A percentile compares a stretch with the other conserved stretches of the same genome.
These are phyloP conservation scores for Turritis glabra DNA, from an alignment of 345 rosid species.

Conservation along the genomic window DNA sequence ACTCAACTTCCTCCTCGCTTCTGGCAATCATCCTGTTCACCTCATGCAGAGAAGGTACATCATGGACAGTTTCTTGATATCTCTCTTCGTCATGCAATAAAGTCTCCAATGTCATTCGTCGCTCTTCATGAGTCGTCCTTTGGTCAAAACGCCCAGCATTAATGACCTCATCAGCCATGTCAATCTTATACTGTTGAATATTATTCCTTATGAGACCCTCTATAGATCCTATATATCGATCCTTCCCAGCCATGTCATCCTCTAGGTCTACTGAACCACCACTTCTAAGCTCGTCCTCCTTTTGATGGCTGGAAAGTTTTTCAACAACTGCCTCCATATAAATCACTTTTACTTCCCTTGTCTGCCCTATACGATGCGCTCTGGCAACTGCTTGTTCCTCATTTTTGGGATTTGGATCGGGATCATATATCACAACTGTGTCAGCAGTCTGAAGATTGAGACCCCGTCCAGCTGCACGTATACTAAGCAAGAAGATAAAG, in stretches of 20 bases:
- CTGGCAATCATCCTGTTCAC: slow-evolving; percentile 98
- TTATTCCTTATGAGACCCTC: slow-evolving; percentile 99
- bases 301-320: slow-evolving; percentile 85
- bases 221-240: slow-evolving; percentile 95
- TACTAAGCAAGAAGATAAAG: slow-evolving; percentile 95
- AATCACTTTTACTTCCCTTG: slow-evolving; percentile 93
- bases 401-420: slow-evolving; percentile 99
- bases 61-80: slow-evolving; percentile 97
- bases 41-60: slow-evolving; percentile 94
- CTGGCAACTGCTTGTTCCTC: slow-evolving; percentile 99
- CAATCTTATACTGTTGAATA: slow-evolving; percentile 99
- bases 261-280: slow-evolving; percentile 83
- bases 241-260: slow-evolving; percentile 98
- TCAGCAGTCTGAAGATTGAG: slow-evolving; percentile 99
- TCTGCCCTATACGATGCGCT: slow-evolving; percentile 99
- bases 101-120: slow-evolving; percentile 96
- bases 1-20: slow-evolving; percentile 91
- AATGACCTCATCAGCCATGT: slow-evolving; percentile 99
- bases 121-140: slow-evolving; percentile 99
- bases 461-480: slow-evolving; percentile 99
- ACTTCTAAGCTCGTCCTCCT: slow-evolving; percentile 91
- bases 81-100: slow-evolving; percentile 97
- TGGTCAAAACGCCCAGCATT: slow-evolving; percentile 99
- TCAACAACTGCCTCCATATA: slow-evolving; percentile 99
- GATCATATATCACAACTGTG: slow-evolving; percentile 97